A percentile compares a stretch with the other conserved stretches of the same genome.
These are phyloP conservation scores for Coniochaeta sp. DNA, from an alignment of 2,329 filamentous ascomycete genomes.

Conservation along the genomic window DNA sequence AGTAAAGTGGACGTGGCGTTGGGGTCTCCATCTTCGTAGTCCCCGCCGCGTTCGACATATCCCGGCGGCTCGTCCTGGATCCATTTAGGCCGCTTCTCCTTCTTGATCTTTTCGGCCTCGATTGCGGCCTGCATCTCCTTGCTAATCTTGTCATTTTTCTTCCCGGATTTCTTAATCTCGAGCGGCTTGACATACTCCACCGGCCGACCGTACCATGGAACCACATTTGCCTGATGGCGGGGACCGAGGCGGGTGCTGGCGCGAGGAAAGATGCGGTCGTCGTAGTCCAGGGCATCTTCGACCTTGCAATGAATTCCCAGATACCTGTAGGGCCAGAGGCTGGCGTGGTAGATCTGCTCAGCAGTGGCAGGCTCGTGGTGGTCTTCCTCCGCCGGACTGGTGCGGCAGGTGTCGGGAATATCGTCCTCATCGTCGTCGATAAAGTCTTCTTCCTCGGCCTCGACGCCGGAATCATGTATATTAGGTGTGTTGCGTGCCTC, in stretches of 20 bases:
- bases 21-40: conserved; percentile 62
- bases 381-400: conserved; percentile 56
- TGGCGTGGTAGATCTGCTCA: conserved; percentile 86
- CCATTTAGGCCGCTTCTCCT: conserved; percentile 84
- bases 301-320: conserved; percentile 91
- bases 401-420: conserved; percentile 44
- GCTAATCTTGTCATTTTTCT: conserved; percentile 68
- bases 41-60: conserved; percentile 78
- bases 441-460: conserved; percentile 57
- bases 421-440: conserved; percentile 68
- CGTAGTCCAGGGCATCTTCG: conserved; percentile 92
- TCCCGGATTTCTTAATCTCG: conserved; percentile 76
- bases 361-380: conserved; percentile 57
- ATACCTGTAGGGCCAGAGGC: conserved; percentile 94
- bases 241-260: conserved; percentile 89
- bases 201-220: conserved; percentile 76
- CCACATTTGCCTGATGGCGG: conserved; percentile 81
- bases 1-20: conserved; percentile 66
- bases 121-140: conserved; percentile 74
- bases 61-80: conserved; percentile 85
- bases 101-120: conserved; percentile 73
- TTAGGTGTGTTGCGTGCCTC: conserved; percentile 84
- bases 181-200: conserved; percentile 86
- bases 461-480: conserved; percentile 58
- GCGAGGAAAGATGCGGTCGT: conserved; percentile 93